Evolutionary conservation across 331 rosid genomes (phyloP), one percentile per base, ranked within the genome.

Genomic region (Pyracantha coccinea): DNA sequence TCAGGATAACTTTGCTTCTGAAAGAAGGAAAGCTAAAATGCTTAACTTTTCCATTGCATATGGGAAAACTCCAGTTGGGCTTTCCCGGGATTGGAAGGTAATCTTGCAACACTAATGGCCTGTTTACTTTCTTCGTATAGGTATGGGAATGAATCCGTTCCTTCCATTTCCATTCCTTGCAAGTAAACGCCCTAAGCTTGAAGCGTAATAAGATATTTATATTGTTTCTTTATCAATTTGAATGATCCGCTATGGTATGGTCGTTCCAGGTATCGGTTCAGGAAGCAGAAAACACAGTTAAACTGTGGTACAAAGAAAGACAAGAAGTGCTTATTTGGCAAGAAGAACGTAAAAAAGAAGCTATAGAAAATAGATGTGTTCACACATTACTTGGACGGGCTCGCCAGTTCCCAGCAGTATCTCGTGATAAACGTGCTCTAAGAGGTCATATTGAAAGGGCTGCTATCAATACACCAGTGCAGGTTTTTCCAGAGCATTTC

Each of bases 21-120:
- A 93, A 84, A 89, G 98, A 83, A 87, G 97, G 84, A 93, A 93
- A 76, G 98, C 98, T 47, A 93, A 93, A 82, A 91, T 91, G 98
- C 97, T 93, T 20, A 93, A 93, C 86, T 93, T 93, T 73, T 93
- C 98, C 70, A 93, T 93, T 84, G 98, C 98, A 33, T 93, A 93
- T 69, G 98, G 98, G 35, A 93, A 93, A 81, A 93, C 98, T 61
- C 94, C 98, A 20, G 78, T 93, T 75, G 98, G 98, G 75, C 96
- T 93, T 75, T 79, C 98, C 59, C 87, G 85, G 80, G 98, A 93
- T 81, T 93, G 98, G 98, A 87, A 90, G 97, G 98, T 93, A 86
- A 9, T 10, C n/a, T 3, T 7, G 8, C 54, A 64, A 75, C 79
- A 24, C 55, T 54, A 44, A 44, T 44, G 50, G 17, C 50, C 12